Conservation (phyloP, 805 yeast genomes). For the Kregervanrija delftensis region DNA sequence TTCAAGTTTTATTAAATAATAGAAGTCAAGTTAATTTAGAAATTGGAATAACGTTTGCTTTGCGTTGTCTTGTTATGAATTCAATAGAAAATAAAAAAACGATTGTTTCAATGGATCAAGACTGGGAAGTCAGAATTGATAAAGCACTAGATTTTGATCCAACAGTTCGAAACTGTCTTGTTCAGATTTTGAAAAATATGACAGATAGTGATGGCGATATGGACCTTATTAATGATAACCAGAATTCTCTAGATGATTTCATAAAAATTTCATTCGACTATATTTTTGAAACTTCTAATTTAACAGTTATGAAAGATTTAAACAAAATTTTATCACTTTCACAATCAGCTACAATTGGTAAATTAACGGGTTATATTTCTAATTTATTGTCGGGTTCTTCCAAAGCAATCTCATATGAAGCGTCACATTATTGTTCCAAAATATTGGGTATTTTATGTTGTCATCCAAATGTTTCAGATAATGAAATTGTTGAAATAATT, state of each 20-base stretch:
- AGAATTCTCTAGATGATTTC: constrained; percentile 15
- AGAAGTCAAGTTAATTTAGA: constrained; percentile 14
- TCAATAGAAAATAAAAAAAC: constrained; percentile 46
- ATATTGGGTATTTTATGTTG: constrained; percentile 28
- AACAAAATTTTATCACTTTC: constrained; percentile 22
- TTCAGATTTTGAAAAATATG: constrained; percentile 11
- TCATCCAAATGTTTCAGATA: constrained; percentile 27
- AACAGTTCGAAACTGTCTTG: constrained; percentile 32
- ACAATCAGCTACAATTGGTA: constrained; percentile 12
- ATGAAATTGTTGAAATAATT: constrained; percentile 4
- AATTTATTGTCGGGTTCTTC: constrained; percentile 10
- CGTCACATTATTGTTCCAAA: constrained; percentile 15
- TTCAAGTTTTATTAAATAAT: constrained; percentile 25
- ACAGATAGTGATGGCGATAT: constrained; percentile 14
- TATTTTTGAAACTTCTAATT: constrained; percentile 4
- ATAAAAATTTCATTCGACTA: constrained; percentile 29
- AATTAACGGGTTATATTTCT: constrained; percentile 9
- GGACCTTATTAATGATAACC: constrained; percentile 3
- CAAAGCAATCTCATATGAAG: constrained; percentile 20
- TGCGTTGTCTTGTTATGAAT: constrained; percentile 60
- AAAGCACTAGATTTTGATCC: constrained; percentile 62
- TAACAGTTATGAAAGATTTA: constrained; percentile 10
- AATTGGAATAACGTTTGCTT: constrained; percentile 44
- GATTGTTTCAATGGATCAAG: constrained; percentile 59
- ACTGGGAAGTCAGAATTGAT: constrained; percentile 65